These are phyloP conservation scores for Dictyostelium citrinum DNA, from an alignment of 78 protist species.

Conservation along the genomic window DNA sequence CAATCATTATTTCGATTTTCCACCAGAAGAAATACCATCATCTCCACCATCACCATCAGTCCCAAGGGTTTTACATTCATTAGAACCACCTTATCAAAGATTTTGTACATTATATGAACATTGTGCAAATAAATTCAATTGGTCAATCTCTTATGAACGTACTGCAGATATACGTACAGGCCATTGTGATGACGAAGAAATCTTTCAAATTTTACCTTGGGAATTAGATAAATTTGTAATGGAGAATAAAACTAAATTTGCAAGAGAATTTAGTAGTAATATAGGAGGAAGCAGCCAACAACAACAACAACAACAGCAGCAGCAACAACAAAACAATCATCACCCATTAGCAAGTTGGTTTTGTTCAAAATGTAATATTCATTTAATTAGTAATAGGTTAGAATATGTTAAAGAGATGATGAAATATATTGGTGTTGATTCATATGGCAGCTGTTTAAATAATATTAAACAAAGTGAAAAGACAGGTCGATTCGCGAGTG, in stretches of 20 bases:
- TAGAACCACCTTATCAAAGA: not conserved
- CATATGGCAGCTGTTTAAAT: slow-evolving; percentile 35
- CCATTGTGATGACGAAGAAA: slow-evolving; percentile 1
- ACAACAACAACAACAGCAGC: not conserved
- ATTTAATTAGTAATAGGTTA: not conserved
- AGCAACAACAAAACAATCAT: not conserved
- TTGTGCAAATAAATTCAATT: not conserved
- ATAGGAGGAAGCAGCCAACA: too few species aligned
- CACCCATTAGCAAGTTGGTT: slow-evolving; percentile 5
- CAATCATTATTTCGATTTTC: slow-evolving; percentile 4
- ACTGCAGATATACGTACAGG: not conserved
- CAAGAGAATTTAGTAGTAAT: not conserved
- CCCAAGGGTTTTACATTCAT: slow-evolving; percentile 11
- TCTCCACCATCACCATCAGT: not conserved
- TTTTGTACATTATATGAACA: not conserved
- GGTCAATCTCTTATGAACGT: not conserved
- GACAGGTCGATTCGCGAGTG: not conserved
- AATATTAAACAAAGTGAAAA: not conserved
- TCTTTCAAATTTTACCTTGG: not conserved
- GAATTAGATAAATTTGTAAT: slow-evolving; percentile 6
- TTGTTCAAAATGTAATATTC: not conserved
- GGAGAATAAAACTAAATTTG: not conserved
- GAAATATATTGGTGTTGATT: slow-evolving; percentile 31
- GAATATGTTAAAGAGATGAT: slow-evolving; percentile 21
- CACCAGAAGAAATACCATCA: not conserved